Conservation (phyloP, 805 yeast genomes). For the Priceomyces medius region DNA sequence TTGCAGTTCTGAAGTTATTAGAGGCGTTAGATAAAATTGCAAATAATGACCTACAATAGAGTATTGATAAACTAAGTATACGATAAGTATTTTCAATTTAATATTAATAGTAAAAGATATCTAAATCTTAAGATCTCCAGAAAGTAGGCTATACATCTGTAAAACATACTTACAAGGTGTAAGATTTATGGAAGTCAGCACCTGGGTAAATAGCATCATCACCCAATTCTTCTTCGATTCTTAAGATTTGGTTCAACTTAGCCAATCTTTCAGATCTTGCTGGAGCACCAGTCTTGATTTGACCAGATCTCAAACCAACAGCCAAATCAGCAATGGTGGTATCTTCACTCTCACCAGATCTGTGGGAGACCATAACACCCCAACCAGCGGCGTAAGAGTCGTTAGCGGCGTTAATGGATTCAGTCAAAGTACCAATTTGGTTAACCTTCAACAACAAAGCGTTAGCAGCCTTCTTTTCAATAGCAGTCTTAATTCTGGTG, state of each 20-base stretch:
- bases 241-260: slow-evolving; percentile 95
- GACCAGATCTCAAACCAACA: slow-evolving; percentile 98
- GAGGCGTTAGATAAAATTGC: slow-evolving; percentile 28
- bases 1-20: slow-evolving; percentile 46
- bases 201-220: slow-evolving; percentile 97
- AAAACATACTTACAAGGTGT: slow-evolving; percentile 32
- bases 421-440: slow-evolving; percentile 97
- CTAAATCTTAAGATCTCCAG: neutral
- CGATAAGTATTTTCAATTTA: too few species aligned
- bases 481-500: slow-evolving; percentile 88
- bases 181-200: slow-evolving; percentile 70
- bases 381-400: slow-evolving; percentile 94
- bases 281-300: slow-evolving; percentile 99
- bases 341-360: slow-evolving; percentile 99
- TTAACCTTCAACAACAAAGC: slow-evolving; percentile 95
- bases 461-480: slow-evolving; percentile 93
- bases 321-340: slow-evolving; percentile 95
- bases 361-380: slow-evolving; percentile 99
- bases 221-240: slow-evolving; percentile 98
- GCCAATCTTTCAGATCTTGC: slow-evolving; percentile 99
- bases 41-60: neutral
- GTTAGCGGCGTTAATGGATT: slow-evolving; percentile 95
- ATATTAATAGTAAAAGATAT: slow-evolving; percentile 1
- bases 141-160: neutral
- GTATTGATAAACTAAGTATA: neutral